phyloP scores from a whole-genome alignment of 257 asterid species.

The Solanum paucissectum region DNA sequence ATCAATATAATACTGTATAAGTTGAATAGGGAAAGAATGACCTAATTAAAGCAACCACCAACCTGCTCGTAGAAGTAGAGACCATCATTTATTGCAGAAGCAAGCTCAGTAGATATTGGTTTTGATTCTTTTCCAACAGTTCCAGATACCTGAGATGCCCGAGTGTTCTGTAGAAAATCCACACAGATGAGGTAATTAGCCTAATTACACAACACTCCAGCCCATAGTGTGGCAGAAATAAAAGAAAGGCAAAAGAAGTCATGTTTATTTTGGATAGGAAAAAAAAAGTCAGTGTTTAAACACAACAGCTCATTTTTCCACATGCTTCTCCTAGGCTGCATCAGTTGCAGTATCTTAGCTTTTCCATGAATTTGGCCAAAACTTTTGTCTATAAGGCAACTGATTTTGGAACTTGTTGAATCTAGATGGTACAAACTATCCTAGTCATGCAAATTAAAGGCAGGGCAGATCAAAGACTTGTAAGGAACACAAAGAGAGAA shows the following conservation, averaged over 20 bases:
- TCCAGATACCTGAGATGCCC: conserved; percentile 26
- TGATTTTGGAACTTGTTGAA: not conserved
- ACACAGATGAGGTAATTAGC: not conserved
- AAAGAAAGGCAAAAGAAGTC: not conserved
- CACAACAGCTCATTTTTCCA: not conserved
- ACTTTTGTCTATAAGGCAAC: not conserved
- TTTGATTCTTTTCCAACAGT: conserved; percentile 27
- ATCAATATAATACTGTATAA: not conserved
- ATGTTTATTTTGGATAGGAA: not conserved
- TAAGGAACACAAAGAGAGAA: not conserved
- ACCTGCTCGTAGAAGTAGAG: conserved; percentile 96
- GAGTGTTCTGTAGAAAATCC: conserved; percentile 40
- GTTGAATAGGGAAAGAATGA: not conserved
- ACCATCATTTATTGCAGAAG: conserved; percentile 80
- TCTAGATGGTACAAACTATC: not conserved
- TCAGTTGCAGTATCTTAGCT: not conserved
- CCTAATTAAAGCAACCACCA: conserved; percentile 5
- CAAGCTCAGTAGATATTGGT: conserved; percentile 64
- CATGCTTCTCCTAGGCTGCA: not conserved
- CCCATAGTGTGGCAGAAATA: not conserved
- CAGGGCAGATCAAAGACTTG: not conserved
- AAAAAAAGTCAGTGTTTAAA: not conserved
- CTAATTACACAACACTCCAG: not conserved
- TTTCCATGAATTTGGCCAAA: not conserved
- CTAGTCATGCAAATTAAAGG: not conserved